Evolutionary conservation across 768 basidiomycete species (phyloP), one percentile per base, ranked within the genome.

Genomic region (Amanita fuliginea): DNA sequence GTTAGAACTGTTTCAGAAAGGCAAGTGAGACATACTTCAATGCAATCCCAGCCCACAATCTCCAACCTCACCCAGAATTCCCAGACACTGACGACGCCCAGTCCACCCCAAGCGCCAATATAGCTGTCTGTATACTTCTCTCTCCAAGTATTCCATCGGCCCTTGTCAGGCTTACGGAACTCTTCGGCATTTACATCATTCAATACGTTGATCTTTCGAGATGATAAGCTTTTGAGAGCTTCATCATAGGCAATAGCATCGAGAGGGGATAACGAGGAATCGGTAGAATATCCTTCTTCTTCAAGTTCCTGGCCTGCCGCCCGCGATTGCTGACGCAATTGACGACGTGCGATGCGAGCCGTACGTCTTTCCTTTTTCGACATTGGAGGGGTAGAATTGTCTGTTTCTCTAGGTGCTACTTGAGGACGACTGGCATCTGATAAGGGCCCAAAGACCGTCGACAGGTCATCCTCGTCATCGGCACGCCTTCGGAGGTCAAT

Each of bases 51-150:
- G 3, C 83, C 86, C 9, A 90, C 66, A 54, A 83, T 73, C 66
- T 97, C 93, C 51, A 91, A 67, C 49, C 91, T 72, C n/a, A 80
- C 80, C 89, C 90, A 94, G 62, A 93, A 95, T 63, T 93, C 92
- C 91, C 92, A 95, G 42, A 88, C 87, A 44, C 82, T 82, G 1
- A 94, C 81, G 37, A 92, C 74, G 0, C 84, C 90, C 47, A 94
- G 68, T 3, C 92, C 88, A 42, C 93, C 93, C 91, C 88, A 97
- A 3, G 94, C 94, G 34, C 86, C 82, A 2, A 74, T 67, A 65
- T 95, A 97, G 52, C 77, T 90, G 54, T 97, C 93, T 4, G 70
- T 71, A 56, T 84, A 91, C 53, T 71, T 74, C 53, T 76, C 71
- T 47, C 91, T 71, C 94, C 94, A 97, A 55, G 61, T 71, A 62